Base-by-base conservation (phyloP, 208 protist species). In the Wallacemonas sp. region DNA sequence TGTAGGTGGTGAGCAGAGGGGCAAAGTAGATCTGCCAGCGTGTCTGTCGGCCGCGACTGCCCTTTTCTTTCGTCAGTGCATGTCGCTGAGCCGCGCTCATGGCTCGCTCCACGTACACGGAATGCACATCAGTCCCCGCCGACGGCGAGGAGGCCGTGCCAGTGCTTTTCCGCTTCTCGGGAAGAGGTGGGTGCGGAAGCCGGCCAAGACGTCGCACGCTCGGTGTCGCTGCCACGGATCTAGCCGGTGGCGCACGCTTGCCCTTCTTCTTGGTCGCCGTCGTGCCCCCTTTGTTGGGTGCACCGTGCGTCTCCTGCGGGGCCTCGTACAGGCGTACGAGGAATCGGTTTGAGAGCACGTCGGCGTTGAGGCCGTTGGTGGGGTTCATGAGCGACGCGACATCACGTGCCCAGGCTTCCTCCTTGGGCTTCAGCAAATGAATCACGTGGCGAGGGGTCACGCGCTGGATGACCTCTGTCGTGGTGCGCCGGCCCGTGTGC, bases 401-500 rank as follows among this genome's bases (percentile, higher is more conserved):
- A 39, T 84, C 62, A 24, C 75, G 63, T 39, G 71, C 79, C 86
- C 82, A 91, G 17, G 66, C 55, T 56, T 67, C 64, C 63, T 79
- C 69, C 41, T 44, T 45, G 31, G 64, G 68, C 67, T 70, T 77
- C 60, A 83, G 56, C 19, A 96, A 66, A 62, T 96, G 88, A 44
- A 97, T 68, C 27, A 94, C 82, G 55, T 85, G 75, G 17, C 70
- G 77, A 17, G 92, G 92, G 38, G 47, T 77, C 39, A 94, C 61
- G 6, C 86, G 84, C 2, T 79, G 90, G 41, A 97, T 55, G 36
- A 77, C 74, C 77, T 96, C 88, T 12, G 90, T 75, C 24, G 88
- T 88, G 5, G 80, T 75, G 12, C 92, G 77, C 0, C 88, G 82
- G 0, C 92, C 92, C 11, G 87, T 92, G 51, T 84, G 78, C 41